phyloP scores from a whole-genome alignment of 2,329 filamentous ascomycete species.

The Aspergillus pseudoglaucus region DNA sequence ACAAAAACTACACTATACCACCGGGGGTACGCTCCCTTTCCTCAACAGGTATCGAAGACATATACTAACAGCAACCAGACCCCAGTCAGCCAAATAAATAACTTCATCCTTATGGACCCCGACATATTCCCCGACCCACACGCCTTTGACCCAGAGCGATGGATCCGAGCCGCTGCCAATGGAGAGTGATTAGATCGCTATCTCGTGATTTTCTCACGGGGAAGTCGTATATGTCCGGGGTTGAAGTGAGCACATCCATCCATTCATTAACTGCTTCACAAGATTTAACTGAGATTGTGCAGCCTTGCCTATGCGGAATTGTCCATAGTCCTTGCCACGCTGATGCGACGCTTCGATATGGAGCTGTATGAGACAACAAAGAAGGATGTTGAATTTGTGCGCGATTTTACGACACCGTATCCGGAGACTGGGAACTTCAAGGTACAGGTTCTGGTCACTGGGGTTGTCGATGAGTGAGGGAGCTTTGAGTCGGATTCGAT shows the following conservation, averaged over 20 bases:
- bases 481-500: too few species aligned
- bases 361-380: constrained; percentile 18
- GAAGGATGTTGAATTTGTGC: constrained; percentile 12
- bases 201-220: constrained; percentile 20
- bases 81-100: constrained; percentile 12
- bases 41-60: neutral
- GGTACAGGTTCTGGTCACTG: neutral
- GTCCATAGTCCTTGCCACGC: constrained; percentile 15
- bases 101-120: constrained; percentile 17
- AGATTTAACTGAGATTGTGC: too few species aligned
- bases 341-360: constrained; percentile 17
- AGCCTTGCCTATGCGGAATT: constrained; percentile 23
- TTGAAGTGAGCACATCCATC: constrained; percentile 16
- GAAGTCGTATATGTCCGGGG: constrained; percentile 18
- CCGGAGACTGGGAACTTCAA: constrained; percentile 1
- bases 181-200: constrained; percentile 15
- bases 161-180: constrained; percentile 13
- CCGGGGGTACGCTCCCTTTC: constrained; percentile 15
- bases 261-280: neutral
- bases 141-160: constrained; percentile 20
- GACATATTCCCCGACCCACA: constrained; percentile 18
- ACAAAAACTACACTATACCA: constrained; percentile 26
- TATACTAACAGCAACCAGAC: constrained; percentile 9
- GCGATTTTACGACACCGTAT: constrained; percentile 11
- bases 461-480: neutral